Percentiles rank a stretch among this genome's conserved stretches.
Evolutionary conservation across 1,139 yeast genomes (phyloP).

Genomic region (Geotrichum restrictum): DNA sequence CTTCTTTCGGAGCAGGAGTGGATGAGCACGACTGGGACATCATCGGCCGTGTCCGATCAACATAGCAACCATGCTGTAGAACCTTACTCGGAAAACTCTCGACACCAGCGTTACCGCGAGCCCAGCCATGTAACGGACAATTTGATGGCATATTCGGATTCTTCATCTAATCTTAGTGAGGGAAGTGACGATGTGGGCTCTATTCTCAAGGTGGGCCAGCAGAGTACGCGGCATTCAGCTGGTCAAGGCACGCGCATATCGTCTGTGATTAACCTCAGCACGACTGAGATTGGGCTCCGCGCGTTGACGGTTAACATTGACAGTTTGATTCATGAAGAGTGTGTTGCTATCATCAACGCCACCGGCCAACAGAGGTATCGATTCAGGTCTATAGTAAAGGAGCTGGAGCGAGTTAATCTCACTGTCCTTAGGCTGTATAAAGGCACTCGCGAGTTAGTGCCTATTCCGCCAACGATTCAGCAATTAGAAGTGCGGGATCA

Average conservation of each 20-base stretch:
- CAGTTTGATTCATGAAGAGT: slow-evolving; percentile 16
- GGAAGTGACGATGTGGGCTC: not conserved
- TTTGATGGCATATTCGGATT: not conserved
- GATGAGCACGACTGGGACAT: not conserved
- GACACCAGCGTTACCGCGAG: not conserved
- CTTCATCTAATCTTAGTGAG: not conserved
- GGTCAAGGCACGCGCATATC: not conserved
- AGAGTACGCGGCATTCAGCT: not conserved
- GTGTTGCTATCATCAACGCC: not conserved
- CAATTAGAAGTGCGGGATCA: slow-evolving; percentile 7
- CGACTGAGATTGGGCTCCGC: slow-evolving; percentile 14
- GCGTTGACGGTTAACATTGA: slow-evolving; percentile 15
- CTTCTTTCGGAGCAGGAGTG: slow-evolving; percentile 1
- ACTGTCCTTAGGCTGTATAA: slow-evolving; percentile 9
- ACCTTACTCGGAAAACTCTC: not conserved
- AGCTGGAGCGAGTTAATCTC: slow-evolving; percentile 10
- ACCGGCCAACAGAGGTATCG: too few relatives aligned
- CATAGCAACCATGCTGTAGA: not conserved
- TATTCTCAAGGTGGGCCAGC: not conserved
- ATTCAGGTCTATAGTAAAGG: not conserved
- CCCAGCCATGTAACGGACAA: not conserved
- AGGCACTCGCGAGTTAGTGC: slow-evolving; percentile 7
- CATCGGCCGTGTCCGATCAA: not conserved
- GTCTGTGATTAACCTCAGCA: not conserved
- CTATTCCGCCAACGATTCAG: slow-evolving; percentile 6